Conservation (phyloP, 371 early-diverging fungal genomes). For the Cokeromyces recurvatus region DNA sequence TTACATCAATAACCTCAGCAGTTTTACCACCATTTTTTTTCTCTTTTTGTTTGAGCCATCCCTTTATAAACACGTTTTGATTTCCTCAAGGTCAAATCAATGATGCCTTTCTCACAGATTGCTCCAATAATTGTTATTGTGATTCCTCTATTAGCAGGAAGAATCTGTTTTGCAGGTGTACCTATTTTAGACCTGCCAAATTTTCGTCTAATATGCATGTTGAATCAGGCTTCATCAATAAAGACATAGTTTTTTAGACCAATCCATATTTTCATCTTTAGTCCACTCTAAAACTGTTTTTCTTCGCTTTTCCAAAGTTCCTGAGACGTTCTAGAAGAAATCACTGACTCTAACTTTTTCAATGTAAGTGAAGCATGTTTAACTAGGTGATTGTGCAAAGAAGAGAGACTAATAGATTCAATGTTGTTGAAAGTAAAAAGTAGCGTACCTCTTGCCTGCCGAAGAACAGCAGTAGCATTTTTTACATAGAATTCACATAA, state of each 20-base stretch:
- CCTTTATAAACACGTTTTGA: constrained; percentile 7
- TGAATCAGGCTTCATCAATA: too few species aligned
- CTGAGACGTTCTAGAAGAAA: neutral
- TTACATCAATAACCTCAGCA: constrained; percentile 1
- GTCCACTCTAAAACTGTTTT: constrained; percentile 3
- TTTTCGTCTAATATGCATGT: too few species aligned
- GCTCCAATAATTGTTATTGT: constrained; percentile 4
- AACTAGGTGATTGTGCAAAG: neutral
- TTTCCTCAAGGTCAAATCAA: constrained; percentile 1
- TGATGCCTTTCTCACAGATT: constrained; percentile 6
- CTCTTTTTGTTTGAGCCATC: neutral
- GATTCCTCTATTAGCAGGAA: constrained; percentile 7
- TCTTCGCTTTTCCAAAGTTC: constrained; percentile 1
- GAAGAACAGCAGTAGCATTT: constrained; percentile 1
- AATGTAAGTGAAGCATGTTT: constrained; percentile 1
- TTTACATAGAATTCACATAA: too few species aligned
- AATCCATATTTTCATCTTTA: neutral
- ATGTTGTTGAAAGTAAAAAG: constrained; percentile 1
- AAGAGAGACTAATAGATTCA: neutral
- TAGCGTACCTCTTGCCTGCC: constrained; percentile 1
- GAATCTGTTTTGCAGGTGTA: neutral
- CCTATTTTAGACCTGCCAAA: constrained; percentile 7
- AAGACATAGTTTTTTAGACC: constrained; percentile 2
- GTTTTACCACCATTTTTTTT: neutral
- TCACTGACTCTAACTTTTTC: neutral